phyloP scores from a whole-genome alignment of 2,329 filamentous ascomycete species.

The Bipolaris cookei region DNA sequence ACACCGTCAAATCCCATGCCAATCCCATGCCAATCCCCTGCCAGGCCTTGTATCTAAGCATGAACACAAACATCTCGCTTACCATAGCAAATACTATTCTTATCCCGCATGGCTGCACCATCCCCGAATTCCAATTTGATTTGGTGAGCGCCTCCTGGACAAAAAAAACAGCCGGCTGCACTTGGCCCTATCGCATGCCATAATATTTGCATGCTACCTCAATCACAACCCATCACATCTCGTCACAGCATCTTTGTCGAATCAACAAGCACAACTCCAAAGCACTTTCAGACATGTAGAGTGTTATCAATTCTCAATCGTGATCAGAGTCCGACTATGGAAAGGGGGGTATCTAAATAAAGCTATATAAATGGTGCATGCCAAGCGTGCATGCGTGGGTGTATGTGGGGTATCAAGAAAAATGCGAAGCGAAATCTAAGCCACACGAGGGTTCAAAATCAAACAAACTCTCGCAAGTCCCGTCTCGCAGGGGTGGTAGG shows the following conservation, averaged over 20 bases:
- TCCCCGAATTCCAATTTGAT: neutral
- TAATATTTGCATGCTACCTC: neutral
- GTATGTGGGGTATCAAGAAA: constrained; percentile 2
- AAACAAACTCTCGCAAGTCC: neutral
- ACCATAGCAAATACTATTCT: neutral
- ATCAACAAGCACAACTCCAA: neutral
- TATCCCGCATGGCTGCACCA: no score
- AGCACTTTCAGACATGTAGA: neutral
- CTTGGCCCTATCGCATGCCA: no score
- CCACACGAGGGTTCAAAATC: neutral
- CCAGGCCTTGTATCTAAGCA: no score
- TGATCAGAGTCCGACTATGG: neutral
- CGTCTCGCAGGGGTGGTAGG: constrained; percentile 17
- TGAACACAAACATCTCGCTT: no score
- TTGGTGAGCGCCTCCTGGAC: no score
- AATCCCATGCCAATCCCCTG: no score
- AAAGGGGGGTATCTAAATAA: constrained; percentile 11
- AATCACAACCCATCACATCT: neutral
- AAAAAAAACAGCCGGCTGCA: no score
- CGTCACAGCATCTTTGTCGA: neutral
- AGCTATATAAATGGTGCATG: constrained; percentile 20
- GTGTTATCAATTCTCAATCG: neutral
- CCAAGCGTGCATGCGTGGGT: neutral
- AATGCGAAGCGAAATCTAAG: constrained; percentile 11
- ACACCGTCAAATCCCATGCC: no score